Conservation (phyloP, 1,139 yeast species). For the Yamadazyma sp. region DNA sequence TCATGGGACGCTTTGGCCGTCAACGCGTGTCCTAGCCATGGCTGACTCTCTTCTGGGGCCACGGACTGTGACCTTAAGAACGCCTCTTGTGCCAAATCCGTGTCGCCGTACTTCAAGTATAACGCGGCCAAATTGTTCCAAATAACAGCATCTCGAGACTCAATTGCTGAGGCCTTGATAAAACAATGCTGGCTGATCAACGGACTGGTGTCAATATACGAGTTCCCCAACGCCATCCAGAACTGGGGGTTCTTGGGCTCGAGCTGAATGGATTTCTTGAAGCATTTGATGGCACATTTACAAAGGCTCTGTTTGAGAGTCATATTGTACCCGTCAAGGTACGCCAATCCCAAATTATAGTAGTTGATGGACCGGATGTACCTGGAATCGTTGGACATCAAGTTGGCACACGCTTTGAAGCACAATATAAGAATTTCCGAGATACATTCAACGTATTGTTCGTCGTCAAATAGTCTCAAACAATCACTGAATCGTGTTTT, state of each 20-base stretch:
- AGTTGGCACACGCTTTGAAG: conserved; percentile 27
- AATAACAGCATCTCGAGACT: conserved; percentile 63
- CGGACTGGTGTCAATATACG: conserved; percentile 58
- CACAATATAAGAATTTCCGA: conserved; percentile 26
- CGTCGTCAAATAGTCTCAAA: conserved; percentile 11
- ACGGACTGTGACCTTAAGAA: conserved; percentile 74
- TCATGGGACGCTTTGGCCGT: conserved; percentile 63
- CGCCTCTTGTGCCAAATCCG: conserved; percentile 71
- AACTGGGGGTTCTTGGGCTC: conserved; percentile 69
- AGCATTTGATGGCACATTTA: conserved; percentile 44
- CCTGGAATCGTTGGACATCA: conserved; percentile 40
- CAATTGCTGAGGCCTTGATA: conserved; percentile 73
- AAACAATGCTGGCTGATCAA: conserved; percentile 89
- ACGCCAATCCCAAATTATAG: conserved; percentile 72
- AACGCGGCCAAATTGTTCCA: conserved; percentile 86
- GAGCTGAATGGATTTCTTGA: conserved; percentile 67
- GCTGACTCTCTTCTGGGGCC: conserved; percentile 72
- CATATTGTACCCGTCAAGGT: conserved; percentile 48
- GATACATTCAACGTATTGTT: conserved; percentile 21
- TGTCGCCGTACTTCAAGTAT: conserved; percentile 68
- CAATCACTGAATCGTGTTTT: not conserved
- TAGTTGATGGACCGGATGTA: conserved; percentile 58
- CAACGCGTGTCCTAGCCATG: conserved; percentile 90
- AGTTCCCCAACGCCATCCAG: conserved; percentile 85
- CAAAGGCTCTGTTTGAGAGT: conserved; percentile 20